Conservation (phyloP, 2,329 filamentous ascomycete genomes). For the Apiospora malaysiana region DNA sequence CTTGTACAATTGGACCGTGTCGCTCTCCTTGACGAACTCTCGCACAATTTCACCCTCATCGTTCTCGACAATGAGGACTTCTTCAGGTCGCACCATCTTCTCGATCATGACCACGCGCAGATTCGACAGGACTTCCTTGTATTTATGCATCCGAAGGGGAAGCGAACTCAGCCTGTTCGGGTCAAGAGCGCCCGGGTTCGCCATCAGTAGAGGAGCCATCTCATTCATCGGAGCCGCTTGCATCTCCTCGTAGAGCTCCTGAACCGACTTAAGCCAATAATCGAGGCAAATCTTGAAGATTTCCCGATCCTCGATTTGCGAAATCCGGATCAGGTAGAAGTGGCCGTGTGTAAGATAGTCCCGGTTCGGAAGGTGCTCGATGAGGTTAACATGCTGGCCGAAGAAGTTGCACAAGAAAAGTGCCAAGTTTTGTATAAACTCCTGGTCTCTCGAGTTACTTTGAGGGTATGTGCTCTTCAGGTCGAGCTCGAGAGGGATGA, state of each 20-base stretch:
- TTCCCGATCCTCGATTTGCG: conserved; percentile 97
- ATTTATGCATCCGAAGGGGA: conserved; percentile 96
- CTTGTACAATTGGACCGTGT: conserved; percentile 99
- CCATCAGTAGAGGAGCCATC: conserved; percentile 86
- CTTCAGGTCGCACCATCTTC: conserved; percentile 98
- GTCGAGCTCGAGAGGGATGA: conserved; percentile 89
- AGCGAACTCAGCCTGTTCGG: conserved; percentile 86
- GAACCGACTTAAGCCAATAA: conserved; percentile 98
- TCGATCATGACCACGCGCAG: conserved; percentile 98
- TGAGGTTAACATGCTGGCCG: conserved; percentile 89
- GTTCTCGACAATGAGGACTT: conserved; percentile 98
- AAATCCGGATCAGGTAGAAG: conserved; percentile 97
- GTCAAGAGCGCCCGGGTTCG: conserved; percentile 84
- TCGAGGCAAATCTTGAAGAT: conserved; percentile 99
- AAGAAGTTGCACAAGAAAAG: conserved; percentile 98
- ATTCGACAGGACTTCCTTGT: conserved; percentile 91
- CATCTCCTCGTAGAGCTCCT: conserved; percentile 99
- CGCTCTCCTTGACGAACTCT: conserved; percentile 98
- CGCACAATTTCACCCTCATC: conserved; percentile 98
- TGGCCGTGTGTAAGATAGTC: conserved; percentile 96
- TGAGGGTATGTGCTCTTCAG: conserved; percentile 89
- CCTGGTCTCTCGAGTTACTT: conserved; percentile 92
- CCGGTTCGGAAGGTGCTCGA: conserved; percentile 93
- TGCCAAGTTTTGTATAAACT: conserved; percentile 96
- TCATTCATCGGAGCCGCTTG: conserved; percentile 93